Base-by-base conservation (phyloP, 371 early-diverging fungal species). In the Batkoa obscura region DNA sequence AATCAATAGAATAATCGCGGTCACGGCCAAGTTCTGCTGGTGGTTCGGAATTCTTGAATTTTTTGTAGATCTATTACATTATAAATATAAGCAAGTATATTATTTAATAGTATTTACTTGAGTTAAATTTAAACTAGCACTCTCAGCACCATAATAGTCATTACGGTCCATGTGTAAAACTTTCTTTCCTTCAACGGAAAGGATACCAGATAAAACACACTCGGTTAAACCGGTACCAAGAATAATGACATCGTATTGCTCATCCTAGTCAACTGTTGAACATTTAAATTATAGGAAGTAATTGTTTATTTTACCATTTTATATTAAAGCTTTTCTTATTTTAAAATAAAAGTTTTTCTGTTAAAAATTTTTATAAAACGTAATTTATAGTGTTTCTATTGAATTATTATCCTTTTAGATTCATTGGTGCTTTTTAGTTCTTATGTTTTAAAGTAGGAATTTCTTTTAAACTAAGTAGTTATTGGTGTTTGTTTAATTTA, bases 161-260 rank as follows among this genome's bases (percentile, higher is more conserved):
- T 98, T 97, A 58, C 92, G 80, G 70, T 99, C 99, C 73, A 99
- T 85, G 66, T 96, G 94, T 58, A 95, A 74, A 2, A 99, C 98
- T 70, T 94, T 96, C 73, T 98, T 96, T 61, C 94, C 92, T 63
- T 97, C 94, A 43, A 94, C 88, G 13, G 98, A 92, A 36, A 99
- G 78, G 43, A 99, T 79, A 52, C 96, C 95, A n/a, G 95, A 92
- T 45, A 99, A 80, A 67, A 98, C 89, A 73, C 99, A 98, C 74
- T 99, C 99, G 67, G 98, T 92, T 60, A 99, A 78, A 55, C 99
- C 99, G 48, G 99, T 99, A 57, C 99, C 99, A 57, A 97, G 78
- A 61, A 96, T 89, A 69, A 96, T 85, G 60, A 93, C 88, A 71
- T 94, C 94, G 74, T 90, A 91, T 63, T 80, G 67, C 67, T 88